These are phyloP conservation scores for Populus tremula DNA, from an alignment of 345 rosid genomes.

Conservation along the genomic window DNA sequence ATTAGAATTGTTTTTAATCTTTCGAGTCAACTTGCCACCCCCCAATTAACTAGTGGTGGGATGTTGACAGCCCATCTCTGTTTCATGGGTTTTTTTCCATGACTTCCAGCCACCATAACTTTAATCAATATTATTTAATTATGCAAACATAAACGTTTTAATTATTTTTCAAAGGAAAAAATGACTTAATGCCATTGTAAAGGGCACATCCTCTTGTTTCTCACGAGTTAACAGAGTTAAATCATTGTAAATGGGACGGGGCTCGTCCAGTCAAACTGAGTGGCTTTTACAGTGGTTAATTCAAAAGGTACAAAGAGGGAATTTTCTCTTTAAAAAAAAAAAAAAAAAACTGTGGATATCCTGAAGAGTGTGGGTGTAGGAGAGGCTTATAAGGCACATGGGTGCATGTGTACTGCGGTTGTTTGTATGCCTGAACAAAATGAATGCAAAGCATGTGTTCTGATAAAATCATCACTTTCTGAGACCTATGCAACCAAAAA, in stretches of 20 bases:
- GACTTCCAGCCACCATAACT: neutral
- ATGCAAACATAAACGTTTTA: too few relatives aligned
- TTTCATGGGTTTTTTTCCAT: neutral
- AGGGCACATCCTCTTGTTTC: neutral
- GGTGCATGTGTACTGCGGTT: conserved; percentile 33
- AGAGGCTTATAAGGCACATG: conserved; percentile 36
- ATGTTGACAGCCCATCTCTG: neutral
- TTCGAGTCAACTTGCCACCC: neutral
- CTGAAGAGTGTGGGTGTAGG: neutral
- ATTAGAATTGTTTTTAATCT: neutral
- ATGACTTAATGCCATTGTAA: neutral
- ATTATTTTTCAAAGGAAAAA: neutral
- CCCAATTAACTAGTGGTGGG: neutral
- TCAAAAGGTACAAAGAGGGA: neutral
- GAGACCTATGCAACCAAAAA: neutral
- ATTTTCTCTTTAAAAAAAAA: too few relatives aligned
- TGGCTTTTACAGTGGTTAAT: neutral
- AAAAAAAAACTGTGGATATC: neutral
- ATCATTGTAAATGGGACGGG: neutral
- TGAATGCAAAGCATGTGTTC: conserved; percentile 36
- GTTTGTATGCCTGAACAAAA: conserved; percentile 26
- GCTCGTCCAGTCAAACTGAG: neutral
- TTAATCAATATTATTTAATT: too few relatives aligned
- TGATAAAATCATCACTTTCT: neutral
- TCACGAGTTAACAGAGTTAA: neutral